Evolutionary conservation across 345 rosid species (phyloP).

Genomic region (Dipteronia dyeriana): DNA sequence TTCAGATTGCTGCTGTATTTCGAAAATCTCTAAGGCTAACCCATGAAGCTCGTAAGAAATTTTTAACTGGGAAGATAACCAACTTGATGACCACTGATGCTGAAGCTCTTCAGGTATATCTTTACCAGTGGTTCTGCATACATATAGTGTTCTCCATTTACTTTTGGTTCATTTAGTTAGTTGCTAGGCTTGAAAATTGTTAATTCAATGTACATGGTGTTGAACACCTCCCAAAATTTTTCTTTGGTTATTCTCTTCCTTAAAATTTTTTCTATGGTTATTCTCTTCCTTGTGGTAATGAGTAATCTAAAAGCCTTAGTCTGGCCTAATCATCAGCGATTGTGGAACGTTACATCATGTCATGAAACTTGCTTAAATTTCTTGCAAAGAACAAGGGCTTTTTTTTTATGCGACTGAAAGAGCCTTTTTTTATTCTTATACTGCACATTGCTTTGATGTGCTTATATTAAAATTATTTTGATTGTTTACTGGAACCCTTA

Average conservation of each 20-base stretch:
- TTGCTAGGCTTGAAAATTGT: neutral
- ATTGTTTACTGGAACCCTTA: neutral
- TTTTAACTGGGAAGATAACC: slow-evolving; percentile 92
- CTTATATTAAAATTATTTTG: neutral
- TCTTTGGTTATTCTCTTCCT: too few species aligned
- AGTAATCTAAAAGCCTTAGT: neutral
- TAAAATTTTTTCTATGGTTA: neutral
- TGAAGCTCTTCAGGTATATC: slow-evolving; percentile 85
- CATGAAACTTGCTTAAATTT: neutral
- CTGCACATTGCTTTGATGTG: neutral
- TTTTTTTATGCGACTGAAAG: neutral
- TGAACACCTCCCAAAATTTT: neutral
- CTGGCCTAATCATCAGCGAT: neutral
- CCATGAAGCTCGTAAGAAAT: slow-evolving; percentile 80
- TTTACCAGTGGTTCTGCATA: slow-evolving; percentile 8
- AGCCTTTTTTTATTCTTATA: neutral
- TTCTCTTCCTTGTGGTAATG: neutral
- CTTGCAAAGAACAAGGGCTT: neutral
- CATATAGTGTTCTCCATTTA: slow-evolving; percentile 7
- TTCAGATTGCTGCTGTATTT: slow-evolving; percentile 95
- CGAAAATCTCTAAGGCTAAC: slow-evolving; percentile 92
- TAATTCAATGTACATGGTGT: too few species aligned
- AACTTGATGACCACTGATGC: slow-evolving; percentile 99
- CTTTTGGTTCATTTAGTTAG: neutral
- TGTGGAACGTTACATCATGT: neutral